These are phyloP conservation scores for Lepidium sativum DNA, from an alignment of 345 rosid species.

Conservation along the genomic window DNA sequence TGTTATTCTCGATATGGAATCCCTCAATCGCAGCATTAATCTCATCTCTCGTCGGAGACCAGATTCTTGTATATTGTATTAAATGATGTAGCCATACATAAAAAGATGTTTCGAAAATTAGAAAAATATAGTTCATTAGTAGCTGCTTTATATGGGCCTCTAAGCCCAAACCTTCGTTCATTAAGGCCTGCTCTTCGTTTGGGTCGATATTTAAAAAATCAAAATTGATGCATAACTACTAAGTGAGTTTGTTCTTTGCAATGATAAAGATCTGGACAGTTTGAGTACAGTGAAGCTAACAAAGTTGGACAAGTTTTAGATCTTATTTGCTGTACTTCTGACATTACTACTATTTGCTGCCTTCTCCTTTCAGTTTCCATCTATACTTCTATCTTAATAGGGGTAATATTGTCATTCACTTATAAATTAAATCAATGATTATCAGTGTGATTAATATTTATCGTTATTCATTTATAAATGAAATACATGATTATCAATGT, in stretches of 20 bases:
- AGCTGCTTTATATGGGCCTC: too few species aligned
- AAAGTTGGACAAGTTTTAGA: slow-evolving; percentile 1
- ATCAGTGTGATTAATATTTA: too few species aligned
- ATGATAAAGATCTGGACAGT: neutral
- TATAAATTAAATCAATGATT: too few species aligned
- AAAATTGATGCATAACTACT: neutral
- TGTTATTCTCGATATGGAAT: slow-evolving; percentile 8
- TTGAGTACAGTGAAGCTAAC: neutral
- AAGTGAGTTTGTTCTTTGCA: neutral
- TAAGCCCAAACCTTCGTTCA: neutral
- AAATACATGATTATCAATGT: neutral
- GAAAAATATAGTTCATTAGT: neutral
- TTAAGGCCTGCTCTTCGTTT: too few species aligned
- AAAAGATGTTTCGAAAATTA: too few species aligned
- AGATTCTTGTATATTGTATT: neutral
- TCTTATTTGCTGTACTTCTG: slow-evolving; percentile 1
- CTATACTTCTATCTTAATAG: too few species aligned
- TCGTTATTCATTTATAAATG: neutral
- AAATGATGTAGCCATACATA: too few species aligned
- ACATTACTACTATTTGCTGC: slow-evolving; percentile 3
- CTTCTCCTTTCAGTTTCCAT: neutral
- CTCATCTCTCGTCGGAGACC: slow-evolving; percentile 29
- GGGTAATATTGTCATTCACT: neutral
- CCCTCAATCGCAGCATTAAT: slow-evolving; percentile 28
- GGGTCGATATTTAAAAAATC: too few species aligned